phyloP scores from a whole-genome alignment of 2,329 filamentous ascomycete genomes.

The Chaetomium sp. region DNA sequence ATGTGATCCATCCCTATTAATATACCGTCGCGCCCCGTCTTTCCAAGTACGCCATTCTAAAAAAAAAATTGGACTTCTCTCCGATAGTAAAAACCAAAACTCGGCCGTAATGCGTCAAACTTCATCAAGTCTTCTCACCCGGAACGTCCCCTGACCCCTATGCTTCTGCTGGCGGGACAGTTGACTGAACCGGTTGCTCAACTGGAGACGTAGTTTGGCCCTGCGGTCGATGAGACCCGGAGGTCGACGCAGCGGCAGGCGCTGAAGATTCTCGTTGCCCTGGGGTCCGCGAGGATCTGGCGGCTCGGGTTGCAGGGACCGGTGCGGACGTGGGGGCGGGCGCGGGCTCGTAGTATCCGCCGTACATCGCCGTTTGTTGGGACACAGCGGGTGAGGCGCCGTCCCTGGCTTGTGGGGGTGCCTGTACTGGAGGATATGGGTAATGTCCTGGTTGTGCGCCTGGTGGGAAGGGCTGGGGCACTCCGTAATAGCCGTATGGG shows the following conservation, averaged over 20 bases:
- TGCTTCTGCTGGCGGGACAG: neutral
- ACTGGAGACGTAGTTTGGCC: neutral
- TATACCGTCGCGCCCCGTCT: no score
- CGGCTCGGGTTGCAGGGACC: neutral
- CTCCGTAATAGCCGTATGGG: neutral
- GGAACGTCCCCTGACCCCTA: neutral
- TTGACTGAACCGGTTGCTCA: neutral
- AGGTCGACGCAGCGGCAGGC: neutral
- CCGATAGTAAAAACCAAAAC: no score
- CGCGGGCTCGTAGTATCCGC: slow-evolving; percentile 17
- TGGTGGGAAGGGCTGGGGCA: neutral
- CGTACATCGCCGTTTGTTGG: slow-evolving; percentile 6
- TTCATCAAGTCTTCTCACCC: neutral
- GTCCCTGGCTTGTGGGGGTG: neutral
- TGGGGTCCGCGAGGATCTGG: neutral
- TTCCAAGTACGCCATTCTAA: no score
- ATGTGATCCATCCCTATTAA: no score
- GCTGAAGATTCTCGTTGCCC: neutral
- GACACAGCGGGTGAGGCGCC: neutral
- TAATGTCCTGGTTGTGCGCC: slow-evolving; percentile 1
- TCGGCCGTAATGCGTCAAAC: no score
- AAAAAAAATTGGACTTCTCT: no score
- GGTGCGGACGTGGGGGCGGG: slow-evolving; percentile 1
- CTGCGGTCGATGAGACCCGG: slow-evolving; percentile 2
- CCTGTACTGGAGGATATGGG: neutral